Base-by-base conservation (phyloP, 371 early-diverging fungal species). In the Saksenaea oblongispora region DNA sequence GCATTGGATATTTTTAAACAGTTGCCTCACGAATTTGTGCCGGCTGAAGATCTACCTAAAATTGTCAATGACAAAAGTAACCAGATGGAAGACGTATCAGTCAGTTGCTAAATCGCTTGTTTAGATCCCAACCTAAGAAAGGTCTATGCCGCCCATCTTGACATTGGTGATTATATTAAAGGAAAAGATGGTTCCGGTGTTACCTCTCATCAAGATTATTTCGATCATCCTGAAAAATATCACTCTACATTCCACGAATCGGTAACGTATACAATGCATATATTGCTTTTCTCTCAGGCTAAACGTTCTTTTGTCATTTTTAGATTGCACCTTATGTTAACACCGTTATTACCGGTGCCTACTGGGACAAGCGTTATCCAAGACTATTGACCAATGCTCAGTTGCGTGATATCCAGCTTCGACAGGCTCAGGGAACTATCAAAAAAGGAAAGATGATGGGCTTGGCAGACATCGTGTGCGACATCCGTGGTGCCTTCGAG, bases 391-490 rank as follows among this genome's bases (percentile, higher is more conserved):
- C 95, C 17, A 92, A 84, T 18, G 80, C 84, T 44, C 95, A 98
- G 59, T 73, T 92, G 22, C 65, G 72, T 13, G 65, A 84, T n/a
- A 77, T 97, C 55, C 87, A 89, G 70, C 62, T 76, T 69, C 59
- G 78, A 36, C 84, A 83, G n/a, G 70, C 87, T 18, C 39, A 68
- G 17, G 79, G 79, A 1, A 17, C 47, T n/a, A 69, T 82, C 35
- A 74, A 84, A 28, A 83, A 83, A 44, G 82, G 89, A 42, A 79
- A 92, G 55, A 83, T 98, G 88, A 84, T 97, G 66, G 83, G 89
- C 28, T 72, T 98, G 47, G 93, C 95, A 9, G 98, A 98, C 70
- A 93, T 98, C 37, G 93, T 94, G 35, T 97, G 98, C 68, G 98
- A 98, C 65, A 90, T 98, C 47, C 85, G 86, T 86, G 96, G 97